A percentile compares a stretch with the other conserved stretches of the same genome.
phyloP scores from a whole-genome alignment of 108 stramenopile species.

The Nitzschia palea region DNA sequence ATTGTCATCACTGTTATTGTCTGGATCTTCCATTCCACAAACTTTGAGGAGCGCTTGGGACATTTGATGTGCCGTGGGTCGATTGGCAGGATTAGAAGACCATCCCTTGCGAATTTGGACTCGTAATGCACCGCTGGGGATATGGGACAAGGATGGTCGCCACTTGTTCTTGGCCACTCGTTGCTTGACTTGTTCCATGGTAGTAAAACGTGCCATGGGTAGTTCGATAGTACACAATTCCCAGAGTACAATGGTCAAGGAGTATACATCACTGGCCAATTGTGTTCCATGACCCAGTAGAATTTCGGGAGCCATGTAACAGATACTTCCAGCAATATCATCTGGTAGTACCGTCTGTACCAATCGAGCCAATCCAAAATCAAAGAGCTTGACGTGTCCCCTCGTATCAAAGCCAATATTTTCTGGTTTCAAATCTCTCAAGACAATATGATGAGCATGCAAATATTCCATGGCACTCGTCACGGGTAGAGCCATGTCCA shows the following conservation, averaged over 20 bases:
- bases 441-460: constrained; percentile 38
- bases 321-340: constrained; percentile 42
- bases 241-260: constrained; percentile 42
- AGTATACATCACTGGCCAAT: constrained; percentile 44
- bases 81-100: constrained; percentile 19
- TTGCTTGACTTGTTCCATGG: constrained; percentile 13
- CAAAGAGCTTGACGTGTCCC: constrained; percentile 31
- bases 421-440: constrained; percentile 55
- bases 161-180: constrained; percentile 14
- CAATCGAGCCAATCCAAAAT: constrained; percentile 44
- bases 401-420: constrained; percentile 55
- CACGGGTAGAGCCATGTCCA: constrained; percentile 25
- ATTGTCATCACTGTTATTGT: too few species aligned
- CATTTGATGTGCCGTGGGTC: constrained; percentile 25
- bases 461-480: constrained; percentile 42
- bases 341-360: constrained; percentile 3
- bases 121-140: constrained; percentile 32
- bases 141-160: constrained; percentile 6
- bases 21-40: neutral
- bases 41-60: neutral
- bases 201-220: constrained; percentile 25
- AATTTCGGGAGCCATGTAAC: constrained; percentile 63
- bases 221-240: constrained; percentile 38
- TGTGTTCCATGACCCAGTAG: constrained; percentile 10
- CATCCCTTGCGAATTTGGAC: constrained; percentile 40